Evolutionary conservation across 306 rosid genomes (phyloP).

Genomic region (Cicer bijugum): DNA sequence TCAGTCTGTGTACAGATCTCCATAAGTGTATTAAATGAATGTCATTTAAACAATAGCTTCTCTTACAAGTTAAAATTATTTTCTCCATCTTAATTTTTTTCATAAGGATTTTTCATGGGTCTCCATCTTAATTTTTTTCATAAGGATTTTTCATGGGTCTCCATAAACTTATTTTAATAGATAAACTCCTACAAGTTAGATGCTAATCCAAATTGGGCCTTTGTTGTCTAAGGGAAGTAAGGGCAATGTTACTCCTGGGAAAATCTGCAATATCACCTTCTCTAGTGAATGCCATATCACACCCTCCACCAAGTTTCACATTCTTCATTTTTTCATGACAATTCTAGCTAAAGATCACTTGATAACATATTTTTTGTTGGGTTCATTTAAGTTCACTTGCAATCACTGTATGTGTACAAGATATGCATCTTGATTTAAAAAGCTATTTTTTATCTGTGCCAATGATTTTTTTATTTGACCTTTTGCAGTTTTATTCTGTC

Average conservation of each 20-base stretch:
- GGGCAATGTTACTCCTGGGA: background rate
- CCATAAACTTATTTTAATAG: constrained; percentile 1
- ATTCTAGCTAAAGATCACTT: background rate
- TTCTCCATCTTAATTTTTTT: background rate
- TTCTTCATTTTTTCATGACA: constrained; percentile 1
- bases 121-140: background rate
- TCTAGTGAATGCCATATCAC: background rate
- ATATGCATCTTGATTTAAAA: background rate
- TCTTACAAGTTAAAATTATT: background rate
- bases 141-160: background rate
- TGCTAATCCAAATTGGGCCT: background rate
- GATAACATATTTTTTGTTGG: too few relatives aligned
- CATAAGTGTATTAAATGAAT: background rate
- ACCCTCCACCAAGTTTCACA: background rate
- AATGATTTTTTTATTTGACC: background rate
- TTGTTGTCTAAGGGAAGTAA: background rate
- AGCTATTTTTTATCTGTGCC: background rate
- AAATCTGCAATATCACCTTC: constrained; percentile 2
- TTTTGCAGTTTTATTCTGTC: background rate
- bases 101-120: too few relatives aligned
- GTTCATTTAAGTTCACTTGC: background rate
- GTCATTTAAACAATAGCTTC: background rate
- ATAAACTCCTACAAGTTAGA: background rate
- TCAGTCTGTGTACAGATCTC: background rate
- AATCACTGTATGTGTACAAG: background rate